Base-by-base conservation (phyloP, 2,329 filamentous ascomycete genomes). In the Colletotrichum sidae region DNA sequence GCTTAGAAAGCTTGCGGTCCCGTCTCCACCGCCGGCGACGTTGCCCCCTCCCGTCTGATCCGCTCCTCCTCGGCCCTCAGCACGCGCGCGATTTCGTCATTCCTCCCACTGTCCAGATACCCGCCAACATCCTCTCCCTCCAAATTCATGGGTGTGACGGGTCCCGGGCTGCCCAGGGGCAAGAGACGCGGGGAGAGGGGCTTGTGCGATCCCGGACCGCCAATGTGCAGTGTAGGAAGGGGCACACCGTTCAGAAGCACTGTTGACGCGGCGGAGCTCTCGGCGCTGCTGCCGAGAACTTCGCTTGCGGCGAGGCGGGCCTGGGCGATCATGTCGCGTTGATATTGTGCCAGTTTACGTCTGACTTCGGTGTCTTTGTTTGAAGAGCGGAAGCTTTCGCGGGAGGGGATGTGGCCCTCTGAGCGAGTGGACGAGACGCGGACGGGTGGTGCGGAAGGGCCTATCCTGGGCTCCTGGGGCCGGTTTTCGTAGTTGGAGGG, bases 131-230 rank as follows among this genome's bases (percentile, higher is more conserved):
- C 75, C 12, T 75, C 72, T 0, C 77, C 72, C 17, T 80, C 82
- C 44, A 90, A 74, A 15, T 87, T 84, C 80, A 89, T 87, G 1
- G 87, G 87, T 1, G 87, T 89, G 12, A 89, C 86, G 0, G 86
- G 86, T 0, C 86, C 86, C 0, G 86, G 86, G 63, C 86, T 88
- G 4, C 86, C 85, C 10, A 87, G 71, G 0, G 87, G 87, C 46
- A 75, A 73, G 6, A 89, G 76, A 35, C 81, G 75, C 2, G 85
- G 85, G 2, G 83, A 84, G 12, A 72, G 60, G 2, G 87, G 87
- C 59, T 83, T 86, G 51, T 79, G 79, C 3, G 78, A 70, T 12
- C 77, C 76, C 8, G 78, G 66, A n/a, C 73, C 73, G 52, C 72
- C 73, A 46, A 82, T 77, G 17, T 68, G 78, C 3, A 80, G 71